Base-by-base conservation (phyloP, 257 asterid species). In the Penstemon eatonii region DNA sequence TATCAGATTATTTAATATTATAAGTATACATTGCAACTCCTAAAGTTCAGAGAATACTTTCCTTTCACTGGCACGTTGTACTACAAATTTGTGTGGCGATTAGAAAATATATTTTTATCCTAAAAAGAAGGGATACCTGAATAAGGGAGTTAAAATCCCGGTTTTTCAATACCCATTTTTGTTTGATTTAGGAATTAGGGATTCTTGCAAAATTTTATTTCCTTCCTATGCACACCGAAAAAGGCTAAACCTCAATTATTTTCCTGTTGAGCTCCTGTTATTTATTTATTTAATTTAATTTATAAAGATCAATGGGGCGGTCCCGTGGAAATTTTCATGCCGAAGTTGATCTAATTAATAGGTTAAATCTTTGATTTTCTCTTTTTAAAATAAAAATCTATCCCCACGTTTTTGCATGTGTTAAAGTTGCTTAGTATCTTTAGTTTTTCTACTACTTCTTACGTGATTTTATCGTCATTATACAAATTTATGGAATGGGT, bases 271-370 rank as follows among this genome's bases (percentile, higher is more conserved):
- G 18, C 18, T 15, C 18, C 18, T 15, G 18, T 15, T 15, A 15
- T 15, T 15, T 15, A 15, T 15, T 15, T 15, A 15, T 25, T 25
- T 25, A 25, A 25, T 25, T 25, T 64, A 15, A 38, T 41, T 40
- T 47, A 43, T 40, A 8, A 13, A 52, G 63, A 25, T 78, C 72
- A 70, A 90, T 91, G 97, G 97, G 97, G 69, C 87, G 97, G 52
- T 91, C 96, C 71, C 96, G 95, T 66, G 89, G 92, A 56, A 91
- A 86, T 75, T 88, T 88, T 55, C 90, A 86, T 51, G 76, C 92
- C 47, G 95, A 85, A 54, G 97, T 88, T 68, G 97, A 90, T 85
- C 95, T 84, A 68, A 83, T 81, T 68, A 96, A 88, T 72, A 90
- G 97, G 97, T 90, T 75, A 68, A 49, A 60, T 40, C 19, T 56